Base-by-base conservation (phyloP, 371 early-diverging fungal genomes). In the Chytridium lagenaria region DNA sequence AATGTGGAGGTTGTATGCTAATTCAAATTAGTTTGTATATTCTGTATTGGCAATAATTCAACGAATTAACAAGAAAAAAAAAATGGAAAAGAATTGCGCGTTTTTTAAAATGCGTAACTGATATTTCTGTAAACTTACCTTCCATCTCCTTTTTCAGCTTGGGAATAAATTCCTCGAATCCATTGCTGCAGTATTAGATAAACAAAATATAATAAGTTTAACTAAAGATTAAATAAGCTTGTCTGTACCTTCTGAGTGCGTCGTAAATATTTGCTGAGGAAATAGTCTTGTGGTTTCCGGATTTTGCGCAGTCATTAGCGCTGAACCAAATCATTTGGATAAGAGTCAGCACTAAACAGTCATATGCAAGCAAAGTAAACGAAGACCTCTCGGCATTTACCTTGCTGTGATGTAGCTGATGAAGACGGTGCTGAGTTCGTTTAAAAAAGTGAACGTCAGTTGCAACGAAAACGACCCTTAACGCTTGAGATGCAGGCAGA, bases 351-450 rank as follows among this genome's bases (percentile, higher is more conserved):
- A n/a, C n/a, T n/a, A n/a, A n/a, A n/a, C n/a, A n/a, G n/a, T n/a
- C n/a, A n/a, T n/a, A n/a, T n/a, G n/a, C n/a, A 10, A 49, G 49
- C 49, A 49, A 49, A 49, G 49, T n/a, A n/a, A n/a, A n/a, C n/a
- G n/a, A n/a, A n/a, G n/a, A n/a, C 44, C 19, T 44, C 44, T 44
- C 19, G 7, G 7, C 22, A 55, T 7, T 49, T 55, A 55, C 57
- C 26, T 55, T 61, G 61, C 16, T 34, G 61, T 61, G 31, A 61
- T 37, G 61, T 61, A 61, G 36, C 61, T 61, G 61, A 61, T 61
- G 61, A 33, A 61, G 12, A 61, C 61, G 30, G 61, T 61, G 36
- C 61, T 61, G 37, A 30, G 34, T 16, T 7, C 5, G 5, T 52
- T 52, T 12, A 23, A 16, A 55, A 55, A 26, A 55, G 26, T 55